phyloP scores from a whole-genome alignment of 2,329 filamentous ascomycete genomes.

The Achaetomium macrosporum region DNA sequence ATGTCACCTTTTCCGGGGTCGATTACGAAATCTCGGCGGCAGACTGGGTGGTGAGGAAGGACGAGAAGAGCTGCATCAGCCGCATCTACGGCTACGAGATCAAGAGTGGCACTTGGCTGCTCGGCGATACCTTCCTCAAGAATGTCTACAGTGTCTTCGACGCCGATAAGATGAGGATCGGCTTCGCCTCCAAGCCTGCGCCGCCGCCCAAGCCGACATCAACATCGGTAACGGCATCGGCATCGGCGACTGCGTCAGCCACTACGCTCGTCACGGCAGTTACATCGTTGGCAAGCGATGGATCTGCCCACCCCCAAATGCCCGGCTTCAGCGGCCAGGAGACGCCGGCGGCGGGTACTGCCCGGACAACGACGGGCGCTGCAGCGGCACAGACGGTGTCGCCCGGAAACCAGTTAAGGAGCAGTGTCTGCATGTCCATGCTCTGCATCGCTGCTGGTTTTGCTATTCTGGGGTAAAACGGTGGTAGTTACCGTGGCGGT shows the following conservation, averaged over 20 bases:
- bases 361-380: constrained; percentile 11
- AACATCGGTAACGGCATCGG: constrained; percentile 9
- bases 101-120: constrained; percentile 64
- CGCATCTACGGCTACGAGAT: constrained; percentile 70
- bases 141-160: constrained; percentile 88
- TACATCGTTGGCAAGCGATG: constrained; percentile 12
- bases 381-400: constrained; percentile 26
- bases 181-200: constrained; percentile 34
- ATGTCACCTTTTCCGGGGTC: constrained; percentile 62
- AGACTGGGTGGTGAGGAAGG: constrained; percentile 59
- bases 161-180: constrained; percentile 59
- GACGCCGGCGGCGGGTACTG: constrained; percentile 27
- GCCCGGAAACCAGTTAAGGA: constrained; percentile 22
- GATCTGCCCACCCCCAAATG: constrained; percentile 15
- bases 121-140: constrained; percentile 82
- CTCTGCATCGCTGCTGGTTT: constrained; percentile 25
- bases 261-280: constrained; percentile 11
- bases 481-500: background rate
- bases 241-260: constrained; percentile 10
- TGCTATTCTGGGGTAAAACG: constrained; percentile 21
- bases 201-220: constrained; percentile 21
- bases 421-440: constrained; percentile 19
- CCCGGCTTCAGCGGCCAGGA: constrained; percentile 35
- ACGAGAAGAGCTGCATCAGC: constrained; percentile 54
- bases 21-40: constrained; percentile 60